Evolutionary conservation across 176 grass and related monocot genomes (phyloP).

Genomic region (Oryza glaberrima): DNA sequence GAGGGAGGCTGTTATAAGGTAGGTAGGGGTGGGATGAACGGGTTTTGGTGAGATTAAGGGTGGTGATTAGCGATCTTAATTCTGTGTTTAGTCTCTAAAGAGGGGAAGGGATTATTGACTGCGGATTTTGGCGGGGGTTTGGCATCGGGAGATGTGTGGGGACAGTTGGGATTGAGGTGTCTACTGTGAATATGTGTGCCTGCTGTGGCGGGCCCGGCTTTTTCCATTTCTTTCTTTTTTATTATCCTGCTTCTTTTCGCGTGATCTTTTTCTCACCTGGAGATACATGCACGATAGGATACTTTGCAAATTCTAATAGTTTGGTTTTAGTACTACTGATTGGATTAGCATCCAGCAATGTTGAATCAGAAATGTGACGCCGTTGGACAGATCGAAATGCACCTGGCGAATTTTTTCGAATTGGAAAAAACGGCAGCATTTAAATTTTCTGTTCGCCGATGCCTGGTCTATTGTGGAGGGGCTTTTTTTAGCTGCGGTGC

Average conservation of each 20-base stretch:
- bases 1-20: constrained; percentile 45
- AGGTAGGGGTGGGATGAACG: neutral
- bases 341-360: too few species aligned
- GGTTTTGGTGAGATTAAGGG: neutral
- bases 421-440: neutral
- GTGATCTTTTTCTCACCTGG: neutral
- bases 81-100: neutral
- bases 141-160: constrained; percentile 26
- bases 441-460: neutral
- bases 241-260: neutral
- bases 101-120: constrained; percentile 30
- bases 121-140: constrained; percentile 28
- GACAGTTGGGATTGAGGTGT: constrained; percentile 38
- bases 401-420: neutral
- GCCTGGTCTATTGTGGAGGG: neutral
- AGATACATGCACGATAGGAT: neutral
- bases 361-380: neutral
- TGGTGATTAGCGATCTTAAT: constrained; percentile 15
- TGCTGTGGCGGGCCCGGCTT: neutral
- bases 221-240: neutral
- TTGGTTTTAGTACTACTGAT: neutral
- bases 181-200: constrained; percentile 9
- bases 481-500: neutral
- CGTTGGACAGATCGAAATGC: neutral
- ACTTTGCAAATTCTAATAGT: neutral